Percentiles rank a stretch among this genome's conserved stretches.
These are phyloP conservation scores for Eremomyces bilateralis DNA, from an alignment of 495 filamentous ascomycete genomes.

Conservation along the genomic window DNA sequence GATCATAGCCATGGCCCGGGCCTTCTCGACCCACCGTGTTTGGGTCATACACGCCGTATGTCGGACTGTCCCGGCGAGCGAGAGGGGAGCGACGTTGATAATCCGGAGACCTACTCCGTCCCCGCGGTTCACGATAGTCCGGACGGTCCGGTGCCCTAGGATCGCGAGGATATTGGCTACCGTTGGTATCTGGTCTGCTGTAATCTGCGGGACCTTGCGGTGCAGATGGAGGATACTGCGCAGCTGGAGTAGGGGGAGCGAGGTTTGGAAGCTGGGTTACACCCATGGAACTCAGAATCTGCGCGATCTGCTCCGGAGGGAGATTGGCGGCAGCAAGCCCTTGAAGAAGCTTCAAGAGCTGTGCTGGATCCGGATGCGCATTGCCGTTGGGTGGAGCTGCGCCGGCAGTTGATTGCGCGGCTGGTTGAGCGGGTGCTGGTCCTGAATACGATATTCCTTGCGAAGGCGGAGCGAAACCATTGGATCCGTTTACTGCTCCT, in stretches of 20 bases:
- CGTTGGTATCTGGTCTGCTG: conserved; percentile 6
- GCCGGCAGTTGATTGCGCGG: not conserved
- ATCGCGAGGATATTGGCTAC: not conserved
- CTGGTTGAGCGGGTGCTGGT: not conserved
- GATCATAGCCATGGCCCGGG: conserved; percentile 4
- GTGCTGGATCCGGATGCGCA: conserved; percentile 1
- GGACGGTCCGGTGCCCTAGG: conserved; percentile 1
- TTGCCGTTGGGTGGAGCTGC: not conserved
- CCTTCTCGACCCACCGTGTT: conserved; percentile 6
- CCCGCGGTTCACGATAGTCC: conserved; percentile 8
- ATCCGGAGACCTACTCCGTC: conserved; percentile 19
- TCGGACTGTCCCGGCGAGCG: conserved; percentile 33
- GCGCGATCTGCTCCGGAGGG: conserved; percentile 9
- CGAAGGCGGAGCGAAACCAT: not conserved
- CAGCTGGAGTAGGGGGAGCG: conserved; percentile 1
- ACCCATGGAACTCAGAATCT: conserved; percentile 5
- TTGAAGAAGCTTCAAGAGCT: conserved; percentile 5
- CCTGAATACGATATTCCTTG: not conserved
- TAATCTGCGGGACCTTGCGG: not conserved
- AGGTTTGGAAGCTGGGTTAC: conserved; percentile 1
- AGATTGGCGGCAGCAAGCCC: conserved; percentile 4
- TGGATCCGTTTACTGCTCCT: not conserved
- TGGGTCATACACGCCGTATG: conserved; percentile 34
- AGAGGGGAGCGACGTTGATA: conserved; percentile 10
- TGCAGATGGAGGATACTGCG: not conserved